Conservation (phyloP, 257 asterid genomes). For the Scutellaria barbata region DNA sequence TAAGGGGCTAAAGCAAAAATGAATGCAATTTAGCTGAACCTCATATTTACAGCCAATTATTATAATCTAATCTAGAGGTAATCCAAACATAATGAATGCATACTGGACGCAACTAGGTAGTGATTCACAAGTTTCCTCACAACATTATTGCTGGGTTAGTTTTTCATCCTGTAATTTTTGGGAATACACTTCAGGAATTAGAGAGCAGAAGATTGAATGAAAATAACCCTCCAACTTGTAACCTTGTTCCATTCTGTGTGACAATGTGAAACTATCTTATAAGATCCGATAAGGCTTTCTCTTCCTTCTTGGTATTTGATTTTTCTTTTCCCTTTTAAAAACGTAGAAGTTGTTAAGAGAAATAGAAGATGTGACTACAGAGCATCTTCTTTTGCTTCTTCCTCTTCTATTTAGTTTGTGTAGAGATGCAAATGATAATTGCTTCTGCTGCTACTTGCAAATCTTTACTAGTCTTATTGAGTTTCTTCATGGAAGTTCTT, state of each 20-base stretch:
- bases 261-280: not conserved
- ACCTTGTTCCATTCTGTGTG: slow-evolving; percentile 8
- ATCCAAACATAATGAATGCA: not conserved
- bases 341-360: not conserved
- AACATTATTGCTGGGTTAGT: slow-evolving; percentile 15
- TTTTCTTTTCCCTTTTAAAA: not conserved
- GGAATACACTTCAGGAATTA: slow-evolving; percentile 18
- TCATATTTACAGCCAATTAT: not conserved
- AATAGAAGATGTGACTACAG: not conserved
- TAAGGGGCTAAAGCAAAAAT: slow-evolving; percentile 41
- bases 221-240: slow-evolving; percentile 8
- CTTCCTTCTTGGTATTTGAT: not conserved
- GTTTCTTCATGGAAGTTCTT: slow-evolving; percentile 4
- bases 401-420: not conserved
- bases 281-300: not conserved
- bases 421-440: not conserved
- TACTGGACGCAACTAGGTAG: slow-evolving; percentile 2
- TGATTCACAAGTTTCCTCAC: slow-evolving; percentile 5
- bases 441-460: not conserved
- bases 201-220: slow-evolving; percentile 2
- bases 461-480: not conserved
- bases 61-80: not conserved
- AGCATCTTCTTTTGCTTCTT: slow-evolving; percentile 20
- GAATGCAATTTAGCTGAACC: slow-evolving; percentile 19
- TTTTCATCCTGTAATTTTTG: not conserved